Evolutionary conservation across 2,329 filamentous ascomycete genomes (phyloP).

Genomic region (Xylaria sp.): DNA sequence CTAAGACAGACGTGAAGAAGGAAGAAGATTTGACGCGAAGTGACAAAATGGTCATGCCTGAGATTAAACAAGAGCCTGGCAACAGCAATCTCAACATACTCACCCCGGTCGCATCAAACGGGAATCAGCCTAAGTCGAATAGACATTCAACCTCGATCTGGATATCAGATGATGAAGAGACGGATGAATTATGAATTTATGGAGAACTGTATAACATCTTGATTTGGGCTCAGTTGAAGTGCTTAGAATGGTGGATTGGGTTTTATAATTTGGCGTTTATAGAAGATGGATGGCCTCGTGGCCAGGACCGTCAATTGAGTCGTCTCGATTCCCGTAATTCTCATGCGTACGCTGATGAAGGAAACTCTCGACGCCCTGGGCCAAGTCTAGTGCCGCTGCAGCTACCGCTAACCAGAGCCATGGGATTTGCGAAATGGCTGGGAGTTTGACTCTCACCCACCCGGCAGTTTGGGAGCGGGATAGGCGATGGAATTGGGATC

Average conservation of each 20-base stretch:
- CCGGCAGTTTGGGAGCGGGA: not conserved
- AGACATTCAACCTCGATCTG: conserved; percentile 41
- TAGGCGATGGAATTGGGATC: not conserved
- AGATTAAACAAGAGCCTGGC: conserved; percentile 34
- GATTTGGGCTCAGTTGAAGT: not conserved
- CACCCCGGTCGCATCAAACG: conserved; percentile 27
- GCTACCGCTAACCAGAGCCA: not conserved
- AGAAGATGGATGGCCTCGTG: conserved; percentile 13
- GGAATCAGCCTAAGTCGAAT: conserved; percentile 25
- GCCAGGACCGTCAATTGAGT: conserved; percentile 7
- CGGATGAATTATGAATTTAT: conserved; percentile 45
- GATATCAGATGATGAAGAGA: conserved; percentile 47
- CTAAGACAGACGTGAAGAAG: conserved; percentile 5
- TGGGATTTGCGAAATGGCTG: not conserved
- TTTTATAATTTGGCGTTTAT: not conserved
- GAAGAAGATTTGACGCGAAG: conserved; percentile 30
- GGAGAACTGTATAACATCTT: conserved; percentile 25
- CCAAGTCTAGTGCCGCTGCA: not conserved
- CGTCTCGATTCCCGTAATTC: not conserved
- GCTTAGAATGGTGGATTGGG: not conserved
- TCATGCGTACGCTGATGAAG: not conserved
- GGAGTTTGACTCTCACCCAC: not conserved
- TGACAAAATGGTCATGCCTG: conserved; percentile 12
- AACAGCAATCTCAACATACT: not conserved
- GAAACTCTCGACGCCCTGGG: not conserved